Evolutionary conservation across 2,329 filamentous ascomycete genomes (phyloP).

Genomic region (Penicillium digitatum): DNA sequence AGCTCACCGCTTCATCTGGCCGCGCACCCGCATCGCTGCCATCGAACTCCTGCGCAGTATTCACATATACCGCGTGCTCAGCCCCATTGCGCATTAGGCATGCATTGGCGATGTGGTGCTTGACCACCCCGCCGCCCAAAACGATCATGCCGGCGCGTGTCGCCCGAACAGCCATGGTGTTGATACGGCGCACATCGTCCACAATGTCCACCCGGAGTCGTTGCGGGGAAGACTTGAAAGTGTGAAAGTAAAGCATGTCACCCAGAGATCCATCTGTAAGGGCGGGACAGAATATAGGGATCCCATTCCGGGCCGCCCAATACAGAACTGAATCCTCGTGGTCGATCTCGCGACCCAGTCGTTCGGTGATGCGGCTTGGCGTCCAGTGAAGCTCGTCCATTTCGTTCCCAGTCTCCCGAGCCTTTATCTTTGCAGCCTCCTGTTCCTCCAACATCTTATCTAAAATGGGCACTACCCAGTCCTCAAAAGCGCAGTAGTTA

Average conservation of each 20-base stretch:
- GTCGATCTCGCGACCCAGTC: constrained; percentile 90
- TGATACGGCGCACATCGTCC: constrained; percentile 87
- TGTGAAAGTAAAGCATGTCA: constrained; percentile 99
- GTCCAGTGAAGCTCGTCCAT: constrained; percentile 82
- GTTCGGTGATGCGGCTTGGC: constrained; percentile 83
- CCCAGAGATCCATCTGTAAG: constrained; percentile 92
- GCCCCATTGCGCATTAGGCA: constrained; percentile 97
- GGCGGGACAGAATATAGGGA: constrained; percentile 94
- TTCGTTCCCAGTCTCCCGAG: constrained; percentile 38
- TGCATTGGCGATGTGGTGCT: constrained; percentile 97
- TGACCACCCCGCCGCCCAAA: constrained; percentile 88
- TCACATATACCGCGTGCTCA: constrained; percentile 95
- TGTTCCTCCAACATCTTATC: constrained; percentile 92
- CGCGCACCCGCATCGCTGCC: constrained; percentile 92
- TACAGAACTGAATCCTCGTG: constrained; percentile 89
- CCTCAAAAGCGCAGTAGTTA: constrained; percentile 96
- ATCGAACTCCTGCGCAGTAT: constrained; percentile 96
- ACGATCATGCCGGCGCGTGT: constrained; percentile 93
- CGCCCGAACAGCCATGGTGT: constrained; percentile 83
- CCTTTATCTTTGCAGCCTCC: constrained; percentile 66
- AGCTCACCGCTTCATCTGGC: constrained; percentile 94
- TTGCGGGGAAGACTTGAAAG: constrained; percentile 78
- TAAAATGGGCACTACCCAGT: constrained; percentile 95
- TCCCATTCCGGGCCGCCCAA: constrained; percentile 96
- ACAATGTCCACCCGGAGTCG: constrained; percentile 87